Conservation (phyloP, 306 rosid genomes). For the Comarum palustre region DNA sequence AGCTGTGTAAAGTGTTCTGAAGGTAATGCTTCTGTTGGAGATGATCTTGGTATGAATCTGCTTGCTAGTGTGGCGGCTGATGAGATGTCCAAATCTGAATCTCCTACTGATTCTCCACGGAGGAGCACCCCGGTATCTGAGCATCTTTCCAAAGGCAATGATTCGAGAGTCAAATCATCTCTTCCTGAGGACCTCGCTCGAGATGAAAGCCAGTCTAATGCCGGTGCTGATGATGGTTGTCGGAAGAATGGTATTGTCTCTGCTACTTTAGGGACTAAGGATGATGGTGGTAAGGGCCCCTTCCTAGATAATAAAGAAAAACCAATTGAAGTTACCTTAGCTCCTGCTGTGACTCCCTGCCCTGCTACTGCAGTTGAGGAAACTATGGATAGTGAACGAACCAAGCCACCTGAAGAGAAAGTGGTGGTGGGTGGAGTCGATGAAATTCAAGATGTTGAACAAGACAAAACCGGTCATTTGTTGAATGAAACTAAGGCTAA, state of each 20-base stretch:
- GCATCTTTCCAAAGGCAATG: conserved; percentile 40
- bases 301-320: conserved; percentile 35
- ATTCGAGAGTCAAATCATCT: conserved; percentile 40
- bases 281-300: conserved; percentile 28
- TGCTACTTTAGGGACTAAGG: conserved; percentile 28
- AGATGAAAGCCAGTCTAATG: conserved; percentile 30
- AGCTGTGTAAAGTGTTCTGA: conserved; percentile 77
- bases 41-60: conserved; percentile 77
- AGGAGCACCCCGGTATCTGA: conserved; percentile 46
- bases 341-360: conserved; percentile 23
- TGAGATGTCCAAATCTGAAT: conserved; percentile 66
- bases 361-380: conserved; percentile 31
- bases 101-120: conserved; percentile 55
- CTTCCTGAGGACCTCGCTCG: conserved; percentile 36
- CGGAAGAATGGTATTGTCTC: conserved; percentile 27
- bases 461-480: conserved; percentile 17
- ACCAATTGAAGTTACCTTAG: conserved; percentile 27
- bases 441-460: conserved; percentile 34
- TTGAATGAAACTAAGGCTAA: conserved; percentile 23
- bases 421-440: conserved; percentile 26
- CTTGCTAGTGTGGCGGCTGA: conserved; percentile 89
- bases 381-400: conserved; percentile 31
- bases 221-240: conserved; percentile 25
- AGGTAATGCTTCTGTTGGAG: conserved; percentile 52
- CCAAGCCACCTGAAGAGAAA: conserved; percentile 31